Evolutionary conservation across 306 rosid species (phyloP).

Genomic region (Boehmeria nivea): DNA sequence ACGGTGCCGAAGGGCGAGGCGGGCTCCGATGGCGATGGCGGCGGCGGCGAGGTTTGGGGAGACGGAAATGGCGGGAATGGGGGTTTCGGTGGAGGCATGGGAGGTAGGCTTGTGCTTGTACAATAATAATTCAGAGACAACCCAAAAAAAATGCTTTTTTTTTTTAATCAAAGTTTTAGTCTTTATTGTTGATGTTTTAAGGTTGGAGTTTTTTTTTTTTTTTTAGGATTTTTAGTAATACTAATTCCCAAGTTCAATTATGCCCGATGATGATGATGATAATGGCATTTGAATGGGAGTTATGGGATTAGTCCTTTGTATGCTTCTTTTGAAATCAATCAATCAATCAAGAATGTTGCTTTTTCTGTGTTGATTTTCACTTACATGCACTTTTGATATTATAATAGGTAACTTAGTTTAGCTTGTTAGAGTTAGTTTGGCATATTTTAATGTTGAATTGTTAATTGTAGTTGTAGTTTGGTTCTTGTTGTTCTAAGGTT

Average conservation of each 20-base stretch:
- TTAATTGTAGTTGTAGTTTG: too few species aligned
- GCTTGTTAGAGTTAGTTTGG: background rate
- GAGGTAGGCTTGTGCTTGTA: conserved; percentile 90
- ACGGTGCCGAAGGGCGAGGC: conserved; percentile 76
- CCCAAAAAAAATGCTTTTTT: conserved; percentile 10
- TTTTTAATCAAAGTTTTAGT: conserved; percentile 16
- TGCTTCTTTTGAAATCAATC: conserved; percentile 18
- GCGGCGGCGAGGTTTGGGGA: conserved; percentile 37
- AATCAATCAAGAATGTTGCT: conserved; percentile 17
- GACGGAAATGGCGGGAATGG: conserved; percentile 33
- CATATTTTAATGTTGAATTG: too few species aligned
- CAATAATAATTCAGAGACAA: conserved; percentile 40
- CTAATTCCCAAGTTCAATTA: conserved; percentile 14
- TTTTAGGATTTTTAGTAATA: background rate
- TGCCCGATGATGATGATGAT: conserved; percentile 24
- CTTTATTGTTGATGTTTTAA: conserved; percentile 21
- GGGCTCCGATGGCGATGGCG: conserved; percentile 27
- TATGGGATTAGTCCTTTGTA: conserved; percentile 24
- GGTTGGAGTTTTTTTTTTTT: conserved; percentile 26
- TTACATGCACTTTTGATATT: background rate
- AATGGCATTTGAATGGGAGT: background rate
- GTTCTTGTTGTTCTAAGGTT: too few species aligned
- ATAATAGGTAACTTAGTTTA: background rate
- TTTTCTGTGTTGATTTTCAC: background rate
- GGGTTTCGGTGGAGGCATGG: conserved; percentile 52